Evolutionary conservation across 2,329 filamentous ascomycete genomes (phyloP), one percentile per base, ranked within the genome.

Genomic region (Ceratocystis harringtonii): DNA sequence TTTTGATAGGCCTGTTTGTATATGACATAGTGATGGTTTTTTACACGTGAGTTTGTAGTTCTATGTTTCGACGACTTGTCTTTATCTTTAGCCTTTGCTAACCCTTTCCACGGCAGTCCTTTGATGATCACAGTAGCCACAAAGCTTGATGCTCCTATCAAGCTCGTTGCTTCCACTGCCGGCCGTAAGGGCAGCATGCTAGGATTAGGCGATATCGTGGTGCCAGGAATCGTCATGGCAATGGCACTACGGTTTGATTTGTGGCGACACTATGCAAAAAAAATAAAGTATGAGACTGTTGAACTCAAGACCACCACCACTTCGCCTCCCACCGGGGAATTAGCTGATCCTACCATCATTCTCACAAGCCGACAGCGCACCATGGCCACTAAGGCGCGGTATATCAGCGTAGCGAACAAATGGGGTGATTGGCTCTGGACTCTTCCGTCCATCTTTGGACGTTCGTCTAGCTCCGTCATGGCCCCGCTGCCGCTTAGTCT

Each of bases 1-100:
- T 97, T 8, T 79, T 97, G 1, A 77, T 79, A 8, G 89, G 87
- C 0, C 79, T 97, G 0, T 97, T 97, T 77, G 84, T 95, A 72
- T 99, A 99, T 72, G 92, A 99, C 73, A 92, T 99, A 61, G 85
- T 94, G 74, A 91, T 92, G 80, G 89, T 94, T 5, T 94, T 94
- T 72, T 94, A 88, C 73, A 92, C 88, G 77, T 85, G 72, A 75
- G 83, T 79, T 25, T 15, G 7, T 19, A 60, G 4, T 5, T n/a
- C 5, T 7, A n/a, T n/a, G 1, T 58, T 8, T 45, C 10, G 48
- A 19, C 22, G 17, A 45, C 5, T 22, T n/a, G 17, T n/a, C 17
- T 12, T 15, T 3, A 15, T 41, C 8, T 3, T 19, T n/a, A 48
- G 3, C 44, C 17, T 44, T 28, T 15, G 70, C 73, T 68, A n/a